Evolutionary conservation across 306 rosid species (phyloP).

Genomic region (Lablab purpureus): DNA sequence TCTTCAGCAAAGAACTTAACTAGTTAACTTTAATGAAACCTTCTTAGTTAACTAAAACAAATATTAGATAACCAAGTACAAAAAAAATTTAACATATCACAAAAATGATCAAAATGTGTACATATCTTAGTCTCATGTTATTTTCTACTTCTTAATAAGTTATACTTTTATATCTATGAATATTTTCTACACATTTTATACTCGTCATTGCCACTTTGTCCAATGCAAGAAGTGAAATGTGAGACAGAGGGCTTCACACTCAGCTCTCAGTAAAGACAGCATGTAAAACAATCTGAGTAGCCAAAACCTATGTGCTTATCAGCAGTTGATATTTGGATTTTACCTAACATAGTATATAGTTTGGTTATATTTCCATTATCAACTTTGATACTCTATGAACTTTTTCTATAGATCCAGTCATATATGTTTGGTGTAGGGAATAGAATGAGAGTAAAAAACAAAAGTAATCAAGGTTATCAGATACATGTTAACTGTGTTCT

Average conservation of each 20-base stretch:
- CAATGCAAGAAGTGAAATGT: conserved; percentile 32
- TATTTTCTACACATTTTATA: too few species aligned
- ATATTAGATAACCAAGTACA: too few species aligned
- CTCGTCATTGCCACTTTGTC: conserved; percentile 35
- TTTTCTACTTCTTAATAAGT: too few species aligned
- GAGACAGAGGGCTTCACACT: conserved; percentile 28
- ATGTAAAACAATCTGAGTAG: conserved; percentile 43
- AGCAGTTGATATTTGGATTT: conserved; percentile 41
- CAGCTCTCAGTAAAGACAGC: conserved; percentile 25
- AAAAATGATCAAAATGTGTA: too few species aligned
- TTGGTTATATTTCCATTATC: not conserved
- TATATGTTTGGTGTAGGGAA: conserved; percentile 5
- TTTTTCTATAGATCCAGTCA: conserved; percentile 1
- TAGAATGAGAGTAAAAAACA: conserved; percentile 37
- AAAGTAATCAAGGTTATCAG: conserved; percentile 20
- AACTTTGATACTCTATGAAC: not conserved
- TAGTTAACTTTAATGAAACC: too few species aligned
- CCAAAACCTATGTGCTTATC: conserved; percentile 36
- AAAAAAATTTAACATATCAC: too few species aligned
- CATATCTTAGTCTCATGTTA: too few species aligned
- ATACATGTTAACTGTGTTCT: not conserved
- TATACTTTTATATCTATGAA: too few species aligned
- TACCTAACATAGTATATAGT: conserved; percentile 7
- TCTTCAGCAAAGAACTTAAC: too few species aligned
- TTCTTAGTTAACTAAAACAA: too few species aligned